Evolutionary conservation across 2,329 filamentous ascomycete genomes (phyloP), one percentile per base, ranked within the genome.

Genomic region (Leptographium flavum): DNA sequence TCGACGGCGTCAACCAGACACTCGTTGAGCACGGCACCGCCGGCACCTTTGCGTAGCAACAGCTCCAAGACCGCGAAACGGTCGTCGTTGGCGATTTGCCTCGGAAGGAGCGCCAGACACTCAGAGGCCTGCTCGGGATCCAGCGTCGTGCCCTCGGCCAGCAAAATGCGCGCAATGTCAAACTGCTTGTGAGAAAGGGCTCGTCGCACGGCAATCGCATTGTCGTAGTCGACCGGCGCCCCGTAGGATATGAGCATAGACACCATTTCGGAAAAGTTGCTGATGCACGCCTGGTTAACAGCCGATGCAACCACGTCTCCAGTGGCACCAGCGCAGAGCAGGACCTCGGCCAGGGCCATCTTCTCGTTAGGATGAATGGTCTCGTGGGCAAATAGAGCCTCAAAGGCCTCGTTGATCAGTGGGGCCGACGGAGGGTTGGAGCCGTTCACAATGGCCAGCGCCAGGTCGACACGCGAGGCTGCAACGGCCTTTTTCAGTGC

Each of bases 301-400:
- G 69, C 71, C 27, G 61, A 58, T 0, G 71, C 65, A 1, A 74
- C 58, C 1, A 63, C 59, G 14, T 73, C 67, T 2, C 76, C 76
- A 13, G 64, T 60, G 1, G 74, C 74, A 0, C 76, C 75, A 1
- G 71, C 74, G 44, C 74, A 77, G 2, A 81, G 62, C 2, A 81
- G 54, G 3, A 76, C 59, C 53, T 80, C 74, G 0, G 70, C 63
- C 49, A 79, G 60, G 3, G 65, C 64, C 36, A 73, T 57, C 52
- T 72, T 76, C 28, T 69, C 66, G 27, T 66, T 63, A 0, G 69
- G 66, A 6, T 63, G 64, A 17, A 74, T 62, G 2, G 66, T 64
- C 2, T 65, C 55, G 41, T 70, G 66, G 2, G 63, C 55, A 47
- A 72, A 65, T 2, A 77, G 58, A 5, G 63, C 55, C 2, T 60